A percentile compares a stretch with the other conserved stretches of the same genome.
Evolutionary conservation across 148 eudicot species (phyloP).

Genomic region (Cornus florida): DNA sequence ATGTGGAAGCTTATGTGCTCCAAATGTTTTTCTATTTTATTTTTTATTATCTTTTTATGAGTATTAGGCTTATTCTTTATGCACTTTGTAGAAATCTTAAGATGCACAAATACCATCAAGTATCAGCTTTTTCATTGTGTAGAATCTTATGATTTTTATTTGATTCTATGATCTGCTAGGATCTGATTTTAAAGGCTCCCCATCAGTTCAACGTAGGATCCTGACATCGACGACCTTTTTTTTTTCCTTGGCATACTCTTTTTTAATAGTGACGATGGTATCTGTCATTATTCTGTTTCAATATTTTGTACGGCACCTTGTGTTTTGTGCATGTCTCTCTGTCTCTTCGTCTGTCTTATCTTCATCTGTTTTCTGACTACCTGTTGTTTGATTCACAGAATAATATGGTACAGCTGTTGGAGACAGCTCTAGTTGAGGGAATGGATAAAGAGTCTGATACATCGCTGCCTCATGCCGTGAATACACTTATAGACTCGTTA

Average conservation of each 20-base stretch:
- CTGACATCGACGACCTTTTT: too few species aligned
- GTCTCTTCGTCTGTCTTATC: neutral
- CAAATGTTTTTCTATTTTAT: too few species aligned
- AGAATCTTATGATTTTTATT: neutral
- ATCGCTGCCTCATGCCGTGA: slow-evolving; percentile 38
- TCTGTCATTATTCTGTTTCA: neutral
- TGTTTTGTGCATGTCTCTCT: neutral
- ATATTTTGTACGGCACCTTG: neutral
- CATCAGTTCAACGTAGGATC: too few species aligned
- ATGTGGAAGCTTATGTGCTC: too few species aligned
- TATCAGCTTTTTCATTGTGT: too few species aligned
- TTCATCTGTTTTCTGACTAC: neutral
- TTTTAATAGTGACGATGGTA: neutral
- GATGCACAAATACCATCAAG: too few species aligned
- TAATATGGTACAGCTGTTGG: slow-evolving; percentile 67
- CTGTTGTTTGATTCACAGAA: slow-evolving; percentile 35
- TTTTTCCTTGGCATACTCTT: neutral
- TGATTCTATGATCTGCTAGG: too few species aligned
- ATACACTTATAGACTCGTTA: slow-evolving; percentile 46
- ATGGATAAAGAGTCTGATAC: slow-evolving; percentile 57
- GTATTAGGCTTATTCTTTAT: too few species aligned
- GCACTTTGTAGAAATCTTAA: too few species aligned
- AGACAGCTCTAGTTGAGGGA: slow-evolving; percentile 58
- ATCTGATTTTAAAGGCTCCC: too few species aligned
- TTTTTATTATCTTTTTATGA: too few species aligned